Conservation (phyloP, 2,329 filamentous ascomycete species). For the Colletotrichum lentis region DNA sequence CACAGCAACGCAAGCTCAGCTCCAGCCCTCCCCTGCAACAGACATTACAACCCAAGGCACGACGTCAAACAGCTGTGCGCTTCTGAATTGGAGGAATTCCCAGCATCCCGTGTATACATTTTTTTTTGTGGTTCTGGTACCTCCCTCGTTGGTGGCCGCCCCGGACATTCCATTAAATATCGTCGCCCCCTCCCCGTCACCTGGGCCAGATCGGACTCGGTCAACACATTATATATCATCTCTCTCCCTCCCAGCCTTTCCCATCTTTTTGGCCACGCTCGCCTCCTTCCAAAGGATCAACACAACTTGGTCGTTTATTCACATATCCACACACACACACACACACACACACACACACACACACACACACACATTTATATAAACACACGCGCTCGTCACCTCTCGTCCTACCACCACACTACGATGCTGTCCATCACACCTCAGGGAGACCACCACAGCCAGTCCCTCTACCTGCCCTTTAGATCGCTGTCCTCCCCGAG, state of each 20-base stretch:
- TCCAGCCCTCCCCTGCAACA: slow-evolving; percentile 35
- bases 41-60: slow-evolving; percentile 34
- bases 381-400: neutral
- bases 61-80: slow-evolving; percentile 38
- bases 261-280: slow-evolving; percentile 1
- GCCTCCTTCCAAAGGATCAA: slow-evolving; percentile 30
- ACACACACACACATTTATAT: slow-evolving; percentile 11
- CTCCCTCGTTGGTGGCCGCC: slow-evolving; percentile 24
- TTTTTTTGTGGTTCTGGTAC: slow-evolving; percentile 16
- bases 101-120: slow-evolving; percentile 8
- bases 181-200: slow-evolving; percentile 23
- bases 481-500: slow-evolving; percentile 29
- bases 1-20: slow-evolving; percentile 20
- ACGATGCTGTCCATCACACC: slow-evolving; percentile 39
- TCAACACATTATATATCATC: slow-evolving; percentile 36
- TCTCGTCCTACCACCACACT: slow-evolving; percentile 1
- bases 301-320: slow-evolving; percentile 16
- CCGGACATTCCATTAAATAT: slow-evolving; percentile 27
- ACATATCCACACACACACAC: too few species aligned
- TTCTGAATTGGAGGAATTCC: slow-evolving; percentile 30
- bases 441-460: slow-evolving; percentile 37
- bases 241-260: slow-evolving; percentile 31
- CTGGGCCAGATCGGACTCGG: slow-evolving; percentile 23
- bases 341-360: too few species aligned
- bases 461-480: slow-evolving; percentile 34